These are phyloP conservation scores for Theileria annulata DNA, from an alignment of 169 alveolate species.

Conservation along the genomic window DNA sequence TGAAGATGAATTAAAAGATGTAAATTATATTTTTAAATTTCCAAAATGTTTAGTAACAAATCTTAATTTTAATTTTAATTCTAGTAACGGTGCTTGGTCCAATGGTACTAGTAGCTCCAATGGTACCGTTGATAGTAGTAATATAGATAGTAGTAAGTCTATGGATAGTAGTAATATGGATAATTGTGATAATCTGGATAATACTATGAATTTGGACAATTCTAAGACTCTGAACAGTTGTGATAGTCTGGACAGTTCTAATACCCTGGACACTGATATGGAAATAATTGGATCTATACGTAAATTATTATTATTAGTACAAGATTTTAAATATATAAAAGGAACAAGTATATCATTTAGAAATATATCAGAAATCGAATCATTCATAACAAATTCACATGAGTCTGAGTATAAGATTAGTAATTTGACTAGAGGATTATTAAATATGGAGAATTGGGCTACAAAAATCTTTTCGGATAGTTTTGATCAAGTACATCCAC, in stretches of 20 bases:
- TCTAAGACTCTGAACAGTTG: too few species aligned
- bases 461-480: conserved; percentile 13
- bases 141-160: not conserved
- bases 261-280: not conserved
- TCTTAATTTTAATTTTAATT: not conserved
- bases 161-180: too few species aligned
- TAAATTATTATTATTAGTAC: conserved; percentile 27
- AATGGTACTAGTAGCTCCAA: too few species aligned
- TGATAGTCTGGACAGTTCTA: too few species aligned
- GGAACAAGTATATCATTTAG: conserved; percentile 12
- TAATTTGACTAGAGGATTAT: conserved; percentile 22
- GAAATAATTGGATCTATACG: conserved; percentile 17
- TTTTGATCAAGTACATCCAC: conserved; percentile 27
- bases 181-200: too few species aligned
- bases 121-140: not conserved
- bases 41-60: conserved; percentile 44
- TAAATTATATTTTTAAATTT: not conserved
- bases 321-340: conserved; percentile 46
- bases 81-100: not conserved
- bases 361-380: not conserved
- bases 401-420: not conserved
- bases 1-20: not conserved
- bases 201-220: too few species aligned
- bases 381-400: conserved; percentile 7
- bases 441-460: conserved; percentile 20